Conservation (phyloP, 768 basidiomycete species). For the Pluteus cervinus region DNA sequence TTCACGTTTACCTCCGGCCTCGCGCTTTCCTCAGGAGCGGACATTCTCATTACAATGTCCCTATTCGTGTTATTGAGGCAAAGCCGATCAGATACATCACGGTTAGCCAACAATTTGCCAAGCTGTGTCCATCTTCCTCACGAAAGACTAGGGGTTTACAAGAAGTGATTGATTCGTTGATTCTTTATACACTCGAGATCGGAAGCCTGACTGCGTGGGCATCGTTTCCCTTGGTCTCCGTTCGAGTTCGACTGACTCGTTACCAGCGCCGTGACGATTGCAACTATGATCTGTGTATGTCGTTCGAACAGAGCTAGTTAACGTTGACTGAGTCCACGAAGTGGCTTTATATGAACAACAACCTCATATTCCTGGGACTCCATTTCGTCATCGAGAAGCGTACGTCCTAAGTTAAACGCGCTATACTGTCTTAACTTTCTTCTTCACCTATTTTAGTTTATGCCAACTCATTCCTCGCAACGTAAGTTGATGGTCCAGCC, state of each 20-base stretch:
- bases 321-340: constrained; percentile 9
- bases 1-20: constrained; percentile 42
- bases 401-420: constrained; percentile 12
- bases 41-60: constrained; percentile 29
- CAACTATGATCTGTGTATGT: constrained; percentile 44
- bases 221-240: constrained; percentile 13
- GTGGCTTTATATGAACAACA: constrained; percentile 41
- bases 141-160: constrained; percentile 20
- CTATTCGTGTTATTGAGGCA: constrained; percentile 25
- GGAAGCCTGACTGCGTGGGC: constrained; percentile 37
- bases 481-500: constrained; percentile 14
- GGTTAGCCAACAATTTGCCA: constrained; percentile 12
- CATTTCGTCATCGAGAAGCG: constrained; percentile 45
- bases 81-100: constrained; percentile 23
- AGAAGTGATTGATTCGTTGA: constrained; percentile 30
- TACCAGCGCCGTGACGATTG: constrained; percentile 35
- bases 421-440: background rate
- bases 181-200: constrained; percentile 37
- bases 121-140: background rate
- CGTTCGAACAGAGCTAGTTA: background rate
- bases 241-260: background rate
- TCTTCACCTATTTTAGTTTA: constrained; percentile 28
- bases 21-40: constrained; percentile 33
- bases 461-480: constrained; percentile 37
- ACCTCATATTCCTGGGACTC: constrained; percentile 41